Base-by-base conservation (phyloP, 108 stramenopile genomes). In the Aurantiochytrium sp. region DNA sequence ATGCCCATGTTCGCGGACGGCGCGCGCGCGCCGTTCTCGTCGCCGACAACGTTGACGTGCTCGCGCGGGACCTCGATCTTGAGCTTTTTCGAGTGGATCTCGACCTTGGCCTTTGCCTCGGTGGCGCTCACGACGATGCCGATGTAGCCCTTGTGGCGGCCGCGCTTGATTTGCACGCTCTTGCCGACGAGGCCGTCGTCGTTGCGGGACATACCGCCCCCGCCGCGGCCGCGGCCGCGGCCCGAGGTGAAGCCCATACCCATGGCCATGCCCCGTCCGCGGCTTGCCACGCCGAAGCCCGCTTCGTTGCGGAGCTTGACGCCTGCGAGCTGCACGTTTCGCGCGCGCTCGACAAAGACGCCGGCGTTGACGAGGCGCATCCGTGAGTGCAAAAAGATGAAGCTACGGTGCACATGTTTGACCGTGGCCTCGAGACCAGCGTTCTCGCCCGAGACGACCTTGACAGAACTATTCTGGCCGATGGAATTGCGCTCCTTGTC, bases 81-180 rank as follows among this genome's bases (percentile, higher is more conserved):
- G 41, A 91, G 69, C 48, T 88, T 85, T 55, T 88, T 87, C 31
- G 90, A 68, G 87, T 92, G 92, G 36, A 92, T 88, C 88, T 92
- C 92, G 12, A 92, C 91, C 85, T 86, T 89, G 12, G 88, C 88
- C 85, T 86, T 86, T 0, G 85, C 55, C 65, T 89, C 90, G 15
- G 89, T 86, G n/a, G 59, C 69, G 17, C 86, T 68, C 52, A 90
- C 88, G 21, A 92, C 91, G 34, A 86, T 85, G 37, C 91, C 92
- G 45, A 90, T 36, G 37, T 89, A 50, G 34, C 89, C 55, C 68
- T 91, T 55, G 55, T 88, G 68, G 53, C 37, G 10, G 86, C 87
- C 90, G 48, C 32, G n/a, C 37, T 24, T 37, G 37, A 89, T 69
- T 21, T 68, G 69, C 15, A 89, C 89, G 27, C 37, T 89, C 69